phyloP scores from a whole-genome alignment of 2,329 filamentous ascomycete species.

The Claviceps monticola region DNA sequence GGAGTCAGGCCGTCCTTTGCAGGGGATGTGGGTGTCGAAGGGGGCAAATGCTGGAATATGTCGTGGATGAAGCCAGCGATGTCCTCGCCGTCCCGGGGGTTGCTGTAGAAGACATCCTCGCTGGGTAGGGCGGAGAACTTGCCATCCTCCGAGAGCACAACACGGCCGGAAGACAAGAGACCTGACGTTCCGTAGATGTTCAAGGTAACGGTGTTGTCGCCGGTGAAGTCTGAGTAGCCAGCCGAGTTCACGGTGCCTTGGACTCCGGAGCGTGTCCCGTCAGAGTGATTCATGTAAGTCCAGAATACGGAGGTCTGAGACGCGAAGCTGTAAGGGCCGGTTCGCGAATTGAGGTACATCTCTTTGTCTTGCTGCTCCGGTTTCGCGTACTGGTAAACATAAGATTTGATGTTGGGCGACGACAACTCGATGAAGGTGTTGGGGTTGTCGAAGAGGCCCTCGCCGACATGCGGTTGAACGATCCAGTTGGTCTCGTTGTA shows the following conservation, averaged over 20 bases:
- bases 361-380: conserved; percentile 27
- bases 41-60: conserved; percentile 30
- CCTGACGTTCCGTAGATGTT: conserved; percentile 45
- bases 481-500: conserved; percentile 28
- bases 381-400: conserved; percentile 30
- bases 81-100: conserved; percentile 31
- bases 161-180: conserved; percentile 32
- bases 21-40: conserved; percentile 9
- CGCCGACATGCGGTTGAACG: conserved; percentile 33
- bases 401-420: conserved; percentile 28
- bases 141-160: conserved; percentile 25
- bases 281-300: conserved; percentile 28
- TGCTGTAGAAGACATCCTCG: conserved; percentile 29
- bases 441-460: conserved; percentile 40
- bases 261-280: conserved; percentile 28
- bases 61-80: conserved; percentile 36
- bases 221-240: conserved; percentile 25
- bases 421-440: conserved; percentile 39
- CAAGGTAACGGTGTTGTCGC: conserved; percentile 35
- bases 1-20: conserved; percentile 28
- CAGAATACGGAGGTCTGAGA: conserved; percentile 40
- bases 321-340: conserved; percentile 38
- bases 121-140: conserved; percentile 28
- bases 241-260: conserved; percentile 39
- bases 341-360: conserved; percentile 32